A percentile compares a stretch with the other conserved stretches of the same genome.
Evolutionary conservation across 192 early-diverging fungal genomes (phyloP).

Genomic region (Phycomyces blakesleeanus): DNA sequence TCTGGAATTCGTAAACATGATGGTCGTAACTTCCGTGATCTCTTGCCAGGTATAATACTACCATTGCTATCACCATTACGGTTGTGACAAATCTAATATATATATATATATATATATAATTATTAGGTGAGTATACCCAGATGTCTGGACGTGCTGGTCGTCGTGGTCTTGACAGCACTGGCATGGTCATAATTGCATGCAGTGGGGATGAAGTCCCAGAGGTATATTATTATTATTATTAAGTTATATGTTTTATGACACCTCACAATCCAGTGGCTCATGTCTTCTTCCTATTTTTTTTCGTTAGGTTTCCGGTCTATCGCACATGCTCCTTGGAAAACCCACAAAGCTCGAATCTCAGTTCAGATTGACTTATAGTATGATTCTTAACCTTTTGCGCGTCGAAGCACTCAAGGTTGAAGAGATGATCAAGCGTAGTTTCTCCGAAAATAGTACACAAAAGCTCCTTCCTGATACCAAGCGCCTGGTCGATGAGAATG

Average conservation of each 20-base stretch:
- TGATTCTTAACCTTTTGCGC: constrained; percentile 95
- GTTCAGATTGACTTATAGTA: constrained; percentile 96
- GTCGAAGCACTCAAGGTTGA: constrained; percentile 94
- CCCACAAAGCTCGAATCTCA: constrained; percentile 91
- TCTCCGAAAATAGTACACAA: constrained; percentile 90
- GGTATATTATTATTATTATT: too few relatives aligned
- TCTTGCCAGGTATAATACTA: constrained; percentile 87
- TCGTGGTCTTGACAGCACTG: constrained; percentile 88
- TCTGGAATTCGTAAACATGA: constrained; percentile 91
- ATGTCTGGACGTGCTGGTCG: constrained; percentile 98
- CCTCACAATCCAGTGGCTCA: not conserved
- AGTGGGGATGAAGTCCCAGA: constrained; percentile 49
- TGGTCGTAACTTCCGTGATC: constrained; percentile 79
- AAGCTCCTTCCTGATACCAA: constrained; percentile 82
- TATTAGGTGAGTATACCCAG: constrained; percentile 97
- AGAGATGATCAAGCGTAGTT: constrained; percentile 97
- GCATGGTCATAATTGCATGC: constrained; percentile 86
- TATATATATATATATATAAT: not conserved
- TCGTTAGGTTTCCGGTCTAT: constrained; percentile 45
- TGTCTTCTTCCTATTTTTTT: not conserved
- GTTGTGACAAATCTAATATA: not conserved
- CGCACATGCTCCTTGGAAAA: constrained; percentile 80
- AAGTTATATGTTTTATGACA: not conserved
- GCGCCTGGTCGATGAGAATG: constrained; percentile 62
- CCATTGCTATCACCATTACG: too few relatives aligned